phyloP scores from a whole-genome alignment of 345 rosid species.

The Noccaea bulbosa region DNA sequence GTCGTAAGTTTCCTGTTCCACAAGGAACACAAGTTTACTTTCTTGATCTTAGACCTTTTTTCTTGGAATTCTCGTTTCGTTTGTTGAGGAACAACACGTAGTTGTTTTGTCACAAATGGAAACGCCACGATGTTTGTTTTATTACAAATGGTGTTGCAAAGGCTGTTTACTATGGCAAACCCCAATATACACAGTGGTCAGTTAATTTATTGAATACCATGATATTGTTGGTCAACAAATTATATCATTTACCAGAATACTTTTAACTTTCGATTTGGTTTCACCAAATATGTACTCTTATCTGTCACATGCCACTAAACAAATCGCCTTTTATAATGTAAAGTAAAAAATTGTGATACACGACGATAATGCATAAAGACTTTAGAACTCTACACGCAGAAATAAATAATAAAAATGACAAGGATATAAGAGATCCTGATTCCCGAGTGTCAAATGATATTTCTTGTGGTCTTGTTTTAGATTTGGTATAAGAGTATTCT shows the following conservation, averaged over 20 bases:
- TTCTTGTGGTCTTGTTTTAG: background rate
- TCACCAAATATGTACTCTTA: constrained; percentile 5
- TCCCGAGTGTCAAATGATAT: constrained; percentile 15
- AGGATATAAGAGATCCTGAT: background rate
- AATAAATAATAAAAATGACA: background rate
- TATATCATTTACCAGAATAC: background rate
- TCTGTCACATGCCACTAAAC: background rate
- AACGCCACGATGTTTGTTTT: constrained; percentile 24
- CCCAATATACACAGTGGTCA: background rate
- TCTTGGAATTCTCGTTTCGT: background rate
- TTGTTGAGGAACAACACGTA: constrained; percentile 36
- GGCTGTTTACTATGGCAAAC: constrained; percentile 12
- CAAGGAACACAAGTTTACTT: constrained; percentile 20
- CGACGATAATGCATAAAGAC: background rate
- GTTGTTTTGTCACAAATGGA: constrained; percentile 31
- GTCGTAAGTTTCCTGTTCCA: constrained; percentile 42
- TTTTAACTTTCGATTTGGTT: constrained; percentile 3
- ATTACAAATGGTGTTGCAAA: background rate
- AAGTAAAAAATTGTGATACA: constrained; percentile 1
- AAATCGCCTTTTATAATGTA: background rate
- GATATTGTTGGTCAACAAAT: constrained; percentile 2
- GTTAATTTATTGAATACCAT: background rate
- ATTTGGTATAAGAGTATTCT: too few species aligned
- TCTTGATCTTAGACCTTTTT: background rate
- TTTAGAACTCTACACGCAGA: background rate